A percentile compares a stretch with the other conserved stretches of the same genome.
Evolutionary conservation across 163 green algal species (phyloP).

Genomic region (Volvox carteri): DNA sequence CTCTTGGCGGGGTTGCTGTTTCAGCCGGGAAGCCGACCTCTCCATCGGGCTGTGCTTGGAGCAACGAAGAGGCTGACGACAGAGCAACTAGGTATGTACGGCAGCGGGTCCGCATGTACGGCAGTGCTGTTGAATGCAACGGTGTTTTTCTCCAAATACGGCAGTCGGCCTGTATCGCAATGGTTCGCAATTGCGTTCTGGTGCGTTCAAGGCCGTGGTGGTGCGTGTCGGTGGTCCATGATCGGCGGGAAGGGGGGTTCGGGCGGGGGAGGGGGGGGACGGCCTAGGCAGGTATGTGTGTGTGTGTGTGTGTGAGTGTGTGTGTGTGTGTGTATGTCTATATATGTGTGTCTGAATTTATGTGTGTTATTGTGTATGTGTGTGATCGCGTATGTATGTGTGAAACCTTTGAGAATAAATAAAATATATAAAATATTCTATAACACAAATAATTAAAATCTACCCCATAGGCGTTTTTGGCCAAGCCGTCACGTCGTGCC

Average conservation of each 20-base stretch:
- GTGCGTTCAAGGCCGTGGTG: no score
- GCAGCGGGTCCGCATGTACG: background rate
- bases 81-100: constrained; percentile 39
- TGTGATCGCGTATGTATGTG: background rate
- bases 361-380: background rate
- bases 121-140: no score
- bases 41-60: constrained; percentile 62
- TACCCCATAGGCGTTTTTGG: constrained; percentile 29
- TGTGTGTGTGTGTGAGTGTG: no score
- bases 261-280: no score
- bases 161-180: no score
- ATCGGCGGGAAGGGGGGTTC: no score
- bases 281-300: no score
- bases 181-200: no score
- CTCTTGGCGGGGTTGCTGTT: constrained; percentile 65
- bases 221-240: no score
- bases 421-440: background rate
- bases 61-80: constrained; percentile 44
- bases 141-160: no score
- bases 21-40: constrained; percentile 41
- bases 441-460: background rate
- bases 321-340: background rate
- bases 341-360: background rate
- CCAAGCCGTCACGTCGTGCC: background rate
- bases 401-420: no score